Percentiles rank a stretch among this genome's conserved stretches.
Conservation (phyloP, 352 stramenopile genomes). For the Phytophthora nicotianae region DNA sequence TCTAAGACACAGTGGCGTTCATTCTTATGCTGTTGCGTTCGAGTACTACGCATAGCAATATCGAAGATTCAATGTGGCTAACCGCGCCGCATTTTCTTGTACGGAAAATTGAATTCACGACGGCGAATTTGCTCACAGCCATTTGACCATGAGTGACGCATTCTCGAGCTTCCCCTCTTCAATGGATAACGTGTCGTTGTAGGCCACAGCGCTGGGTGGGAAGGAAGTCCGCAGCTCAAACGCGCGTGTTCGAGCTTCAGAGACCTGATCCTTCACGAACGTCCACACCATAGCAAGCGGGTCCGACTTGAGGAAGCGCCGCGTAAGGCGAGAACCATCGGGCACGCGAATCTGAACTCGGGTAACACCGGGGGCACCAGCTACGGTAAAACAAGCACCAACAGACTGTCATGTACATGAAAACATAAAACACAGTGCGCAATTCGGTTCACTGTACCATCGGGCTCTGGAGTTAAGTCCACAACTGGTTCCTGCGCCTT, state of each 20-base stretch:
- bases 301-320: constrained; percentile 79
- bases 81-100: neutral
- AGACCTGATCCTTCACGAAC: constrained; percentile 79
- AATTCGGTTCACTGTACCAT: constrained; percentile 38
- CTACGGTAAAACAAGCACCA: constrained; percentile 33
- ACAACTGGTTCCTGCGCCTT: constrained; percentile 47
- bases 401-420: constrained; percentile 4
- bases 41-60: neutral
- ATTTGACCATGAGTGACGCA: constrained; percentile 81
- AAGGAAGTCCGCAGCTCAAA: constrained; percentile 83
- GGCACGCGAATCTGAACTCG: constrained; percentile 75
- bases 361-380: constrained; percentile 53
- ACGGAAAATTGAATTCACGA: constrained; percentile 11
- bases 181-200: constrained; percentile 60
- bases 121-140: constrained; percentile 37
- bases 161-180: constrained; percentile 75
- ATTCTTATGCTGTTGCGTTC: constrained; percentile 23
- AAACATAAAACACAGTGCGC: constrained; percentile 7
- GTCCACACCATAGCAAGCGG: constrained; percentile 64
- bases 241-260: constrained; percentile 61
- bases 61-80: neutral
- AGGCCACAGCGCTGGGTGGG: constrained; percentile 55
- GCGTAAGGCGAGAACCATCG: constrained; percentile 65
- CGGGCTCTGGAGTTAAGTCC: constrained; percentile 55
- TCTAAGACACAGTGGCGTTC: constrained; percentile 22